Percentiles rank a stretch among this genome's conserved stretches.
These are phyloP conservation scores for Microglena sp. DNA, from an alignment of 139 green algal species.

Conservation along the genomic window DNA sequence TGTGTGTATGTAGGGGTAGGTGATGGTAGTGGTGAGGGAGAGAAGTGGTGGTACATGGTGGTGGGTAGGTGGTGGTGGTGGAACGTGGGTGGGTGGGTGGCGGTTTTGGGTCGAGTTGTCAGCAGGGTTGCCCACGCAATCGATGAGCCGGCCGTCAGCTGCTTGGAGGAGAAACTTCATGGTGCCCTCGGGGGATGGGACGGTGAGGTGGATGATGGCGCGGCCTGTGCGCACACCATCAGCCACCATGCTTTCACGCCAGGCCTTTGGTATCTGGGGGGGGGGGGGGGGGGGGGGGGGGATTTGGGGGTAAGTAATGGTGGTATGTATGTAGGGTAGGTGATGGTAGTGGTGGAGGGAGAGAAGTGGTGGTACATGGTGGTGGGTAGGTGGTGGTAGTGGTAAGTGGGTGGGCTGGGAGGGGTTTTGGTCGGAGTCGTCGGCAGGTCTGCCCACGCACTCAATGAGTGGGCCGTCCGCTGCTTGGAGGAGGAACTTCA, in stretches of 20 bases:
- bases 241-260: slow-evolving; percentile 35
- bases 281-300: too few relatives aligned
- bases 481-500: slow-evolving; percentile 89
- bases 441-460: slow-evolving; percentile 76
- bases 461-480: slow-evolving; percentile 82
- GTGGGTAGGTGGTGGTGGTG: too few relatives aligned
- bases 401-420: too few relatives aligned
- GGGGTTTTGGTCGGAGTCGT: slow-evolving; percentile 6
- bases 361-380: neutral
- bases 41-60: too few relatives aligned
- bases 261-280: slow-evolving; percentile 47
- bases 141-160: slow-evolving; percentile 75
- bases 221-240: slow-evolving; percentile 51
- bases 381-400: too few relatives aligned
- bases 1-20: too few relatives aligned
- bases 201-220: slow-evolving; percentile 47
- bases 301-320: too few relatives aligned
- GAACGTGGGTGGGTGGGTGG: too few relatives aligned
- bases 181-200: slow-evolving; percentile 61
- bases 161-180: slow-evolving; percentile 89
- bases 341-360: neutral
- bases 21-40: too few relatives aligned
- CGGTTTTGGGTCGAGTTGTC: too few relatives aligned
- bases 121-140: slow-evolving; percentile 87
- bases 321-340: too few relatives aligned